Conservation (phyloP, 768 basidiomycete genomes). For the Pleurotus sapidus region DNA sequence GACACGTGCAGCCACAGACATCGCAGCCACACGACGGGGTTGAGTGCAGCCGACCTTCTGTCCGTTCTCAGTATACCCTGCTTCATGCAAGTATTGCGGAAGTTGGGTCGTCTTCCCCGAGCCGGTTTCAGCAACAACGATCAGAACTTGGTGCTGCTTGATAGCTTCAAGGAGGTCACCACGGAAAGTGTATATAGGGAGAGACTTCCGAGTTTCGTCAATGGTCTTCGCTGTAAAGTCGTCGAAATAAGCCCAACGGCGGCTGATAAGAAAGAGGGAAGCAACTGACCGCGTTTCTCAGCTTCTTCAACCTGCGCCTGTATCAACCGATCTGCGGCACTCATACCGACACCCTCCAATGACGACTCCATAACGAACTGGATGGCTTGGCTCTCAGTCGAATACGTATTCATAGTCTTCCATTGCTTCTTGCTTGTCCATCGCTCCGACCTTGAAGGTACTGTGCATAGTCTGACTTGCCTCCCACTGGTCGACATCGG, state of each 20-base stretch:
- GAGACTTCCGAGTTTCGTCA: conserved; percentile 88
- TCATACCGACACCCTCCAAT: conserved; percentile 68
- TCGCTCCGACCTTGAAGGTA: conserved; percentile 85
- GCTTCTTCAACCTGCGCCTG: conserved; percentile 90
- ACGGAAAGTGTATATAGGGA: conserved; percentile 90
- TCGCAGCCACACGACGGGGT: conserved; percentile 97
- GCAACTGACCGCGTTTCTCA: conserved; percentile 74
- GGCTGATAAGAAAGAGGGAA: background rate
- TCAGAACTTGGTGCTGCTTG: conserved; percentile 88
- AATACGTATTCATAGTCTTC: conserved; percentile 98
- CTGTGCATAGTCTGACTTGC: conserved; percentile 86
- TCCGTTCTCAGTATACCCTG: conserved; percentile 87
- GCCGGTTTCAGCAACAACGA: conserved; percentile 97
- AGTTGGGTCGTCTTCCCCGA: conserved; percentile 99
- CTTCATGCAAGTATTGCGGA: conserved; percentile 97
- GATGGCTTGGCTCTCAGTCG: conserved; percentile 96
- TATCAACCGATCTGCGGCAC: conserved; percentile 80
- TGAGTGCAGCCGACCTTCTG: conserved; percentile 95
- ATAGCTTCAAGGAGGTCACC: conserved; percentile 88
- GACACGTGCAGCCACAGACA: conserved; percentile 98
- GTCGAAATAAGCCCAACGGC: background rate
- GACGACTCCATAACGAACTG: conserved; percentile 88
- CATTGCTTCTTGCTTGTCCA: conserved; percentile 81
- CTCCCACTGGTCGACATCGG: conserved; percentile 98
- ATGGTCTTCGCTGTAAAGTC: conserved; percentile 69